Evolutionary conservation across 148 eudicot genomes (phyloP), one percentile per base, ranked within the genome.

Genomic region (Oxyria digyna): DNA sequence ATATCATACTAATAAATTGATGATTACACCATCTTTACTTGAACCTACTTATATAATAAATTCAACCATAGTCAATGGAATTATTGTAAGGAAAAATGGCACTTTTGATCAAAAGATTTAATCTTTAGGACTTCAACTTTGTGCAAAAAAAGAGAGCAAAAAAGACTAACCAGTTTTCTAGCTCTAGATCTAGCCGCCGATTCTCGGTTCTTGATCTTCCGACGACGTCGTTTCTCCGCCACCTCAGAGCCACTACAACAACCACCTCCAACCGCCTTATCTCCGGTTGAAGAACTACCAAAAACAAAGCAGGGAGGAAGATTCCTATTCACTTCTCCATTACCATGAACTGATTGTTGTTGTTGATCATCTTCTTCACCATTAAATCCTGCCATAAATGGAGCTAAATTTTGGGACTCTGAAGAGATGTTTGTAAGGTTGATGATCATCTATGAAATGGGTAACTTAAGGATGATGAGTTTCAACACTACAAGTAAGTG

Each of bases 131-230:
- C 23, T 66, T 18, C n/a, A n/a, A n/a, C n/a, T n/a, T n/a, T n/a
- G n/a, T n/a, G n/a, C n/a, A n/a, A n/a, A n/a, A n/a, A n/a, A n/a
- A n/a, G n/a, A n/a, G n/a, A n/a, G n/a, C n/a, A 18, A 17, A 8
- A 11, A 10, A 67, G 6, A 68, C 70, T 68, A 18, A 42, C 40
- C 45, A 24, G 35, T 18, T 8, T 33, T 33, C 70, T 68, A 0
- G 12, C 70, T 68, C 70, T 23, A 29, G 64, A 49, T 41, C 33
- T 32, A 15, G 70, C 70, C 10, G 70, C 70, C 1, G 70, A 68
- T 43, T 68, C 70, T n/a, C 70, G 24, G 11, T 68, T 68, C 70
- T 68, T 68, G 29, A 68, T 68, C 29, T 38, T 68, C n/a, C 70
- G 43, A n/a, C 20, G 26, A 2, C 21, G 54, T 4, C 35, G 38